Evolutionary conservation across 306 rosid species (phyloP).

Genomic region (Urtica urens): DNA sequence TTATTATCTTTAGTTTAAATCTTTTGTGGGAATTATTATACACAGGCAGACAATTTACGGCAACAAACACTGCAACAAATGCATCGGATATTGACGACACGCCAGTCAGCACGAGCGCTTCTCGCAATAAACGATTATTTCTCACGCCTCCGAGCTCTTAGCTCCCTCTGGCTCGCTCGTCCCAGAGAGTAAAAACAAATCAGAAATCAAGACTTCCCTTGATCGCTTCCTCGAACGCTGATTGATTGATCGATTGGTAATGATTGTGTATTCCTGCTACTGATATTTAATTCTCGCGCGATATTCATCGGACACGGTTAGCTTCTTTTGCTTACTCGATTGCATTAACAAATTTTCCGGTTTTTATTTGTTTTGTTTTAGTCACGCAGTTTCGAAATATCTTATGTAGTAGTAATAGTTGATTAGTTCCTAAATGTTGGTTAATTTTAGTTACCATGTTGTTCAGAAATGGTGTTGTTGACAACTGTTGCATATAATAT

Average conservation of each 20-base stretch:
- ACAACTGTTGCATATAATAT: constrained; percentile 1
- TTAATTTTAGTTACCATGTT: neutral
- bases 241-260: neutral
- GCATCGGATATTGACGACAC: constrained; percentile 89
- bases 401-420: constrained; percentile 4
- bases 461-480: neutral
- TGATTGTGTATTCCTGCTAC: constrained; percentile 11
- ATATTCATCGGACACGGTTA: constrained; percentile 12
- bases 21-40: no score
- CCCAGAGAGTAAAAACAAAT: constrained; percentile 50
- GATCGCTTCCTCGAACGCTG: neutral
- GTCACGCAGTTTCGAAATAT: constrained; percentile 1
- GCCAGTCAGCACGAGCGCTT: constrained; percentile 93
- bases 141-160: constrained; percentile 83
- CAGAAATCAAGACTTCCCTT: neutral
- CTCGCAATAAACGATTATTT: constrained; percentile 84
- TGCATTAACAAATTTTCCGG: constrained; percentile 9
- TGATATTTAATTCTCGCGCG: constrained; percentile 2
- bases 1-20: no score
- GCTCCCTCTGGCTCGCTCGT: constrained; percentile 97
- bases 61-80: constrained; percentile 94
- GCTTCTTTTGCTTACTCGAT: constrained; percentile 1
- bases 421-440: neutral
- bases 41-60: constrained; percentile 97
- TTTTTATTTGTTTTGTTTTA: neutral